A percentile compares a stretch with the other conserved stretches of the same genome.
These are phyloP conservation scores for Phaeotremella skinneri DNA, from an alignment of 768 basidiomycete genomes.

Conservation along the genomic window DNA sequence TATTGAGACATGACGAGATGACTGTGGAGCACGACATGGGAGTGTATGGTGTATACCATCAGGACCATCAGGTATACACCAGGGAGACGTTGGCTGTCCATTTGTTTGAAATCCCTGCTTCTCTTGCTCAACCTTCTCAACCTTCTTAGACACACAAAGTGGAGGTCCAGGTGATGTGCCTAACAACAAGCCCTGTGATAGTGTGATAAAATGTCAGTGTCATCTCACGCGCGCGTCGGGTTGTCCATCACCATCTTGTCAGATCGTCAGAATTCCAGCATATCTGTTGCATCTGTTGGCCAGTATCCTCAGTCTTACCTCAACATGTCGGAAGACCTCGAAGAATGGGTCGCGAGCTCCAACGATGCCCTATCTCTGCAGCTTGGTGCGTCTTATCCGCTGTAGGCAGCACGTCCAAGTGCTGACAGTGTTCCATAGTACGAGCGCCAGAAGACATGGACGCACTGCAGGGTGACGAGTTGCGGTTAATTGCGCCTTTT, in stretches of 20 bases:
- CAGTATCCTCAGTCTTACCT: background rate
- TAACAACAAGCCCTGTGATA: too few species aligned
- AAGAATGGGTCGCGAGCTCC: conserved; percentile 75
- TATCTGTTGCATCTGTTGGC: background rate
- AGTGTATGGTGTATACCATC: background rate
- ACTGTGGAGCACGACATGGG: background rate
- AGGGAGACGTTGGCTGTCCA: too few species aligned
- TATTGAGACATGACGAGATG: background rate
- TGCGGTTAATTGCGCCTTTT: conserved; percentile 61
- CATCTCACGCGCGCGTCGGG: background rate
- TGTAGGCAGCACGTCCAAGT: conserved; percentile 9
- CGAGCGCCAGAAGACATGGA: conserved; percentile 68
- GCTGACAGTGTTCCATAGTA: conserved; percentile 55
- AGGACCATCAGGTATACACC: background rate
- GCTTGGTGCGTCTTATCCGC: conserved; percentile 59
- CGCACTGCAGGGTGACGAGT: conserved; percentile 60
- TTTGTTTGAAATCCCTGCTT: too few species aligned
- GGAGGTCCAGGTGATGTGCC: too few species aligned
- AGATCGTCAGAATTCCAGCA: too few species aligned
- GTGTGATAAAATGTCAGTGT: background rate
- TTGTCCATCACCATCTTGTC: too few species aligned
- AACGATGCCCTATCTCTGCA: conserved; percentile 73
- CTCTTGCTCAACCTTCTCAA: too few species aligned
- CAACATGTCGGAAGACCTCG: conserved; percentile 39
- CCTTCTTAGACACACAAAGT: too few species aligned